Evolutionary conservation across 2,329 filamentous ascomycete species (phyloP), one percentile per base, ranked within the genome.

Genomic region (Ceratocystis ficicola): DNA sequence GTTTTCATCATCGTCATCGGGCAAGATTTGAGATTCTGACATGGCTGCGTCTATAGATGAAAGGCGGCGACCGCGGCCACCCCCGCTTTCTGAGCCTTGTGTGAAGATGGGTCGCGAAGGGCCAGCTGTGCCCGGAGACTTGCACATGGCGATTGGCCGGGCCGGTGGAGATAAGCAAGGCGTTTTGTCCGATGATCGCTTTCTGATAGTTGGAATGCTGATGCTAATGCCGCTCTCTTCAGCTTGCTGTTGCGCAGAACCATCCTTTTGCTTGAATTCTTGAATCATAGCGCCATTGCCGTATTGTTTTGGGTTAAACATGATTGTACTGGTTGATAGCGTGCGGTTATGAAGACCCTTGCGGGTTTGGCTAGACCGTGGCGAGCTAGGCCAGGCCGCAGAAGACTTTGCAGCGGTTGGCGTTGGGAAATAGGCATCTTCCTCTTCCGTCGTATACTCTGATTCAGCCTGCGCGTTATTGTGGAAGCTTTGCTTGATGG

Each of bases 261-360:
- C 57, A 30, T 65, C 61, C 60, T 65, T 22, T 30, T 66, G 57
- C 36, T 50, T 67, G 5, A 62, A 64, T 4, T 72, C 65, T 20
- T 55, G 44, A 12, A 30, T 60, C n/a, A 20, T 44, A 36, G n/a
- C 28, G n/a, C 46, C 44, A 30, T 48, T 75, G 36, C 73, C 73
- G 7, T 78, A 69, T 30, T 80, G 77, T 41, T 84, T 77, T 0
- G 91, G 91, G 44, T 89, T 91, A 75, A 88, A 95, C 0, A 96
- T 78, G 65, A 95, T 91, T 0, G 92, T 96, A 70, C 86, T 90
- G 22, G 85, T 88, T 0, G 92, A 96, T 3, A 87, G 74, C 12
- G 90, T 91, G 46, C 91, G 86, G 65, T 77, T 81, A 71, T 96
- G 91, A 3, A 78, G 71, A 0, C 75, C 76, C 57, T 77, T 74